phyloP scores from a whole-genome alignment of 306 rosid genomes.

The Gleditsia sinensis region DNA sequence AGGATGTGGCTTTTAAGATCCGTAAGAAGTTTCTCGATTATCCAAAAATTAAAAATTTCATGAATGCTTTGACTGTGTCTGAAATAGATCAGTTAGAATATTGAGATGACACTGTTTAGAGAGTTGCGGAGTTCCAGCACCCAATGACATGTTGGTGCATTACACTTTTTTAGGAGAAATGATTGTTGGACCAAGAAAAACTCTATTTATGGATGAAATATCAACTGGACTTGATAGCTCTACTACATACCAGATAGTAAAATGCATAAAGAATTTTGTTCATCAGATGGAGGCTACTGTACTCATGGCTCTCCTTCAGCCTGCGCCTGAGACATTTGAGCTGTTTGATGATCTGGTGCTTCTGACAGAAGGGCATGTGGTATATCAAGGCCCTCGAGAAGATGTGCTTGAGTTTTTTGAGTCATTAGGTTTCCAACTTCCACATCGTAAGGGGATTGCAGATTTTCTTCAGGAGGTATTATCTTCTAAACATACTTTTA shows the following conservation, averaged over 20 bases:
- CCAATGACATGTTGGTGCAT: conserved; percentile 20
- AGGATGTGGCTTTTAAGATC: background rate
- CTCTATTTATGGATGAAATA: conserved; percentile 89
- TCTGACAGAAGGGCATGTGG: conserved; percentile 70
- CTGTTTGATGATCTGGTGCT: conserved; percentile 83
- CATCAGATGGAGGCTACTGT: conserved; percentile 88
- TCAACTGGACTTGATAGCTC: conserved; percentile 95
- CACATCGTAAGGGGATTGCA: conserved; percentile 82
- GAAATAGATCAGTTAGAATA: conserved; percentile 2
- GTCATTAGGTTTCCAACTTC: conserved; percentile 70
- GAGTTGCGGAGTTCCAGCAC: conserved; percentile 5
- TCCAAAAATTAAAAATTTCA: background rate
- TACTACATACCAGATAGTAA: conserved; percentile 83
- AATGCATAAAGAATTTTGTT: conserved; percentile 75
- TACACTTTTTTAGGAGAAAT: conserved; percentile 64
- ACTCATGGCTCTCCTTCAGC: conserved; percentile 87
- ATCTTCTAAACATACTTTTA: background rate
- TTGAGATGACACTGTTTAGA: background rate
- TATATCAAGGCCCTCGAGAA: conserved; percentile 83
- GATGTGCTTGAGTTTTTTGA: conserved; percentile 72
- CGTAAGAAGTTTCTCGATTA: background rate
- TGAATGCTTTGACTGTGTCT: background rate
- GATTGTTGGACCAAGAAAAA: conserved; percentile 88
- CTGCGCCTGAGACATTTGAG: conserved; percentile 92
- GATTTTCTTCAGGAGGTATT: conserved; percentile 96